Evolutionary conservation across 495 filamentous ascomycete species (phyloP), one percentile per base, ranked within the genome.

Genomic region (Amphirosellinia nigrospora): DNA sequence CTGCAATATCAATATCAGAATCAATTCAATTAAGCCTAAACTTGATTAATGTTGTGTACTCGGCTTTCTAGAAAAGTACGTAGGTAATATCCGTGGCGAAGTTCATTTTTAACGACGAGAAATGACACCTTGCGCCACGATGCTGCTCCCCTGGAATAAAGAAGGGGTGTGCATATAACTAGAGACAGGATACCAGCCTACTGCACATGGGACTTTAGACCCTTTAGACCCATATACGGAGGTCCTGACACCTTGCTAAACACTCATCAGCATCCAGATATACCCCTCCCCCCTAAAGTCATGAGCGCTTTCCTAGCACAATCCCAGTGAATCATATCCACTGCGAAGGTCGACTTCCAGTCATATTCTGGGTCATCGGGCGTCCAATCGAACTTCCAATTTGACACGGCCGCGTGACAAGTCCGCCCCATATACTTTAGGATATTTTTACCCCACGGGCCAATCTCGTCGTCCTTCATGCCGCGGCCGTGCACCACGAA

Each of bases 301-400:
- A 32, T 48, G 10, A 64, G 19, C 13, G 61, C 41, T 5, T 11
- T 11, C 15, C 43, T 28, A 34, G 61, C 43, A n/a, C 43, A 30
- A 1, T 21, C 5, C 15, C 6, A 38, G 28, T 56, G 36, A 15
- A 66, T 39, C 16, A 23, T 4, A 15, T 66, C 64, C 16, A 66
- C 48, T 16, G 48, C 64, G 7, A 16, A 41, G 0, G 64, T 48
- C 19, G 13, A n/a, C n/a, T n/a, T 8, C 66, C 66, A 58, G 52
- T 68, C 66, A 43, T 34, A 66, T 11, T 66, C 19, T 48, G 8
- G 26, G 34, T 66, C 64, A 38, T 43, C 39, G n/a, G 52, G 52
- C 41, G 66, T 68, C 1, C 60, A 68, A 15, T 45, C 26, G 30
- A 68, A 68, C 3, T 21, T 46, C 66, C 55, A 68, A 2, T 21